Evolutionary conservation across 2,329 filamentous ascomycete genomes (phyloP), one percentile per base, ranked within the genome.

Genomic region (Periconia sp.): DNA sequence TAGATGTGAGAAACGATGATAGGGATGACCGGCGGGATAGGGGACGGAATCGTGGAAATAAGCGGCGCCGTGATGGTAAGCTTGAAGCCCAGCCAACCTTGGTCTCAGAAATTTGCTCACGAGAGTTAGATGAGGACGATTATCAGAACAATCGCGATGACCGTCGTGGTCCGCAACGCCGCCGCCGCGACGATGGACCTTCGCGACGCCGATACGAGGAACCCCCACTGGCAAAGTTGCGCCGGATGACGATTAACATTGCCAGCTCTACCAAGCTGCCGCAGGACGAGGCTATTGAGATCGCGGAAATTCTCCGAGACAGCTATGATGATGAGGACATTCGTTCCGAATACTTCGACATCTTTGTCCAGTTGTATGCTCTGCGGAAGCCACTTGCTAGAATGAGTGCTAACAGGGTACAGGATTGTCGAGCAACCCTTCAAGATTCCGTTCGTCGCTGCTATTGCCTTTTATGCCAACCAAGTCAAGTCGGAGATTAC

Each of bases 371-470:
- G 70, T 78, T 97, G 80, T 83, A 71, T 54, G 80, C 61, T 29
- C 5, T 5, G 4, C 7, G 5, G 6, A 23, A 19, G 17, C 13
- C 15, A 5, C 9, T 1, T 39, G 28, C 11, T 38, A 21, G 3
- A 38, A 3, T 17, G 11, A 19, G 42, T 43, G 40, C 57, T 63
- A 50, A 60, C 28, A 9, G 5, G 17, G 16, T 22, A 33, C 46
- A 84, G 81, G 54, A 80, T 88, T 30, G 69, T 89, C 24, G 94
- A 99, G 73, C 94, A 99, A 73, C 94, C 94, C 1, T 86, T 99
- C 70, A 97, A 97, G 78, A 95, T 91, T n/a, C 92, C 94, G 0
- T 97, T 96, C 66, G 81, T 95, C 25, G 91, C 92, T 8, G 89
- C 88, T 15, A 85, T 92, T 11, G 81, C 95, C 30, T 79, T 96